Conservation (phyloP, 148 eudicot species). For the Fagopyrum esculentum region DNA sequence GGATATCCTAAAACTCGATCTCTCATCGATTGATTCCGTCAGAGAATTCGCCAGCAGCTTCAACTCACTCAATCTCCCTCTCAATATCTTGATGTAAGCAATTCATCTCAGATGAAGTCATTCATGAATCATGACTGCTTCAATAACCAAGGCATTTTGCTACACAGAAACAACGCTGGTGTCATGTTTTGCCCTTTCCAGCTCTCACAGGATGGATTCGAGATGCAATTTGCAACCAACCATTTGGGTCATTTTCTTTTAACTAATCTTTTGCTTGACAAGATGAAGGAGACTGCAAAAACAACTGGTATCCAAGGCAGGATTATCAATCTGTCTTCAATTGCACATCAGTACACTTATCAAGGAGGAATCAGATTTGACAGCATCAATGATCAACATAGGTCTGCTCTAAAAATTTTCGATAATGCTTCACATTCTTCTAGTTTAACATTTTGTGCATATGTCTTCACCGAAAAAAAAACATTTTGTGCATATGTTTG, state of each 20-base stretch:
- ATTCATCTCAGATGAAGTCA: too few species aligned
- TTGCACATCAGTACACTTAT: conserved; percentile 58
- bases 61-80: conserved; percentile 50
- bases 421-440: background rate
- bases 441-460: background rate
- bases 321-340: conserved; percentile 65
- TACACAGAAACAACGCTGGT: conserved; percentile 82
- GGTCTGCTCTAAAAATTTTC: conserved; percentile 23
- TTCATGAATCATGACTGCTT: too few species aligned
- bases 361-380: conserved; percentile 42
- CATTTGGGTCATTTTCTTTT: conserved; percentile 77
- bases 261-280: conserved; percentile 60
- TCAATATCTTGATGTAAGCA: conserved; percentile 60
- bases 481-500: background rate
- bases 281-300: conserved; percentile 65
- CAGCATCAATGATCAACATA: conserved; percentile 40
- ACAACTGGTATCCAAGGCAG: conserved; percentile 56
- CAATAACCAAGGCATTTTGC: too few species aligned
- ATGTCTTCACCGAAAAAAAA: too few species aligned
- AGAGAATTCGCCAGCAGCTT: conserved; percentile 45
- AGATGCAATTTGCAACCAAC: conserved; percentile 82
- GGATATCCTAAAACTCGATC: conserved; percentile 54
- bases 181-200: conserved; percentile 71
- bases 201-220: conserved; percentile 72
- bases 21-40: conserved; percentile 50